phyloP scores from a whole-genome alignment of 176 grass and related monocot genomes.

The Carex myosuroides region DNA sequence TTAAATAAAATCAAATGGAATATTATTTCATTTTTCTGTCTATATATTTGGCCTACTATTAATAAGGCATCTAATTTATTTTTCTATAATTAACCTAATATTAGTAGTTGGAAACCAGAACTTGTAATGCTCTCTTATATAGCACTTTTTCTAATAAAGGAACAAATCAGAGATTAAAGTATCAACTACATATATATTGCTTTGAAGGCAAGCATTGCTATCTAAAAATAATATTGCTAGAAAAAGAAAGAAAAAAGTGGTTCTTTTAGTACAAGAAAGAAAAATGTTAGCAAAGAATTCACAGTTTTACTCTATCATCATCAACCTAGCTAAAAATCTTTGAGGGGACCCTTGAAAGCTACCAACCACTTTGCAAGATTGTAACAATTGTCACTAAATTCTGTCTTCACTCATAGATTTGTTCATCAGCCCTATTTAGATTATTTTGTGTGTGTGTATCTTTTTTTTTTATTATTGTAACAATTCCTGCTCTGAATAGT shows the following conservation, averaged over 20 bases:
- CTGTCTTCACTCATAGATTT: neutral
- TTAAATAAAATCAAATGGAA: too few species aligned
- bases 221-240: neutral
- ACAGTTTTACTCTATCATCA: neutral
- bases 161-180: neutral
- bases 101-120: neutral
- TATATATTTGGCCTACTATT: neutral
- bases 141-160: neutral
- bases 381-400: neutral
- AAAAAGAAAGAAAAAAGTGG: neutral
- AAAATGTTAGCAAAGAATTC: neutral
- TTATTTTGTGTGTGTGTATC: neutral
- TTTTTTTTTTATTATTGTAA: too few species aligned
- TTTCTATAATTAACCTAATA: neutral
- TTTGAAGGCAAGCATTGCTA: conserved; percentile 14
- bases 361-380: neutral
- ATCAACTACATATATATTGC: conserved; percentile 4
- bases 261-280: neutral
- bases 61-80: neutral
- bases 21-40: neutral
- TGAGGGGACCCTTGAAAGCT: conserved; percentile 3
- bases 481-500: too few species aligned
- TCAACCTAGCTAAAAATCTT: neutral
- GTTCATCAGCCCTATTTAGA: neutral
- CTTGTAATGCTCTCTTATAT: neutral